These are phyloP conservation scores for Lactarius akahatsu DNA, from an alignment of 768 basidiomycete genomes.

Conservation along the genomic window DNA sequence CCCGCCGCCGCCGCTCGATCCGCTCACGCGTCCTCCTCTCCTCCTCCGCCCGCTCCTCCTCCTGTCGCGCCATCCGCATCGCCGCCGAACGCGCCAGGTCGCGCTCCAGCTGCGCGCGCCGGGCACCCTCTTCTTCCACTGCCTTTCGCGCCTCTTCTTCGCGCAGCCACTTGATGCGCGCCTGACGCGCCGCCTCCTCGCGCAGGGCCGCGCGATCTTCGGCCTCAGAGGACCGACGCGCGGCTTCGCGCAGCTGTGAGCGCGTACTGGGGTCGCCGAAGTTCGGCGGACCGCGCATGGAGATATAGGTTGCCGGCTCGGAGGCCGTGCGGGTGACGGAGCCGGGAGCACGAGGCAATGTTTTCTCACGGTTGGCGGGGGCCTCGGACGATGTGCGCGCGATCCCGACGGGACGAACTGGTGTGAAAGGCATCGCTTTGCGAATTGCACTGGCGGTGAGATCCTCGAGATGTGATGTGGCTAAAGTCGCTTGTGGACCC, in stretches of 20 bases:
- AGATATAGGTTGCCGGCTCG: slow-evolving; percentile 3
- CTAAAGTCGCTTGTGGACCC: slow-evolving; percentile 22
- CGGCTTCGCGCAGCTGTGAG: slow-evolving; percentile 12
- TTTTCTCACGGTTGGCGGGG: slow-evolving; percentile 9
- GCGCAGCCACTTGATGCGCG: slow-evolving; percentile 21
- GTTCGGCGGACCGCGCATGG: slow-evolving; percentile 12
- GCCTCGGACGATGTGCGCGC: slow-evolving; percentile 10
- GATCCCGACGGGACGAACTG: not conserved
- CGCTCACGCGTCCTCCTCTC: slow-evolving; percentile 3
- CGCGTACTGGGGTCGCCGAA: slow-evolving; percentile 17
- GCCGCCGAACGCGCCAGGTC: slow-evolving; percentile 17
- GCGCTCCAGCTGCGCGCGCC: slow-evolving; percentile 14
- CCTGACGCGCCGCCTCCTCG: slow-evolving; percentile 19
- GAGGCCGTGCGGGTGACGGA: not conserved
- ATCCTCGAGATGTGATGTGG: slow-evolving; percentile 19
- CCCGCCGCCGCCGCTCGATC: slow-evolving; percentile 14
- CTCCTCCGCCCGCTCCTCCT: slow-evolving; percentile 20
- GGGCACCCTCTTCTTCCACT: slow-evolving; percentile 9
- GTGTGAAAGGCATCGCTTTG: slow-evolving; percentile 13
- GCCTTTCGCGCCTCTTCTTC: slow-evolving; percentile 12
- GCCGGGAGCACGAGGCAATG: slow-evolving; percentile 8
- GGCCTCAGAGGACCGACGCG: not conserved
- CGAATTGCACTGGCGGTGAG: slow-evolving; percentile 13
- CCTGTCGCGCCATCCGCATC: slow-evolving; percentile 8
- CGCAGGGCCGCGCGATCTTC: slow-evolving; percentile 6